Base-by-base conservation (phyloP, 345 rosid genomes). In the Eucalyptus polybractea region DNA sequence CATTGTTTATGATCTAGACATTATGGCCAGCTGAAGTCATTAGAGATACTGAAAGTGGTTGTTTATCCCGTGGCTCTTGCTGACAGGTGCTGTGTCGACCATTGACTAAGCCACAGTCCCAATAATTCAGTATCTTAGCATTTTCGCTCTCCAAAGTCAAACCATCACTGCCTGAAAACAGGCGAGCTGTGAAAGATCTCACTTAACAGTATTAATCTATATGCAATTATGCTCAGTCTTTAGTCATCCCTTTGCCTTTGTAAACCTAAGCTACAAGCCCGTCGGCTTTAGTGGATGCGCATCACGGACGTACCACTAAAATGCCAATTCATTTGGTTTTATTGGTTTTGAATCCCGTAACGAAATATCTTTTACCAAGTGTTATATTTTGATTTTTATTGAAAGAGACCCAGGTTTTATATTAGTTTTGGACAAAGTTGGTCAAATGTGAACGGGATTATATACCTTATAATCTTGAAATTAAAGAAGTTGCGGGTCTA, bases 301-400 rank as follows among this genome's bases (percentile, higher is more conserved):
- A 5, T 1, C 13, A 5, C 44, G 3, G 24, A 33, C 44, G 3
- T 17, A 17, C 81, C 44, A 33, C 25, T 6, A 72, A 7, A 72
- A 53, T 8, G 80, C 42, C 42, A 4, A 8, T 16, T 69, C 42
- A 16, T 69, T 9, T 53, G 8, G 5, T 19, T 53, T 53, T 1
- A 1, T 53, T 1, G 10, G 5, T 7, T 19, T 19, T 53, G 54
- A 7, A 50, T 50, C 54, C 58, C 1, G 1, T 9, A 7, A 21
- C 1, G 5, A 53, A 53, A 53, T 53, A 53, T 53, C 58, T 53
- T 53, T 53, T 2, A 19, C 58, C 1, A 21, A 53, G 2, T 21
- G 5, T 19, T 2, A 8, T 8, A 53, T 53, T 53, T 7, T 53
- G 10, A 2, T 53, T 53, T 53, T 53, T 53, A 19, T 53, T 19